Conservation (phyloP, 2,329 filamentous ascomycete species). For the Zasmidium citrigriseum region DNA sequence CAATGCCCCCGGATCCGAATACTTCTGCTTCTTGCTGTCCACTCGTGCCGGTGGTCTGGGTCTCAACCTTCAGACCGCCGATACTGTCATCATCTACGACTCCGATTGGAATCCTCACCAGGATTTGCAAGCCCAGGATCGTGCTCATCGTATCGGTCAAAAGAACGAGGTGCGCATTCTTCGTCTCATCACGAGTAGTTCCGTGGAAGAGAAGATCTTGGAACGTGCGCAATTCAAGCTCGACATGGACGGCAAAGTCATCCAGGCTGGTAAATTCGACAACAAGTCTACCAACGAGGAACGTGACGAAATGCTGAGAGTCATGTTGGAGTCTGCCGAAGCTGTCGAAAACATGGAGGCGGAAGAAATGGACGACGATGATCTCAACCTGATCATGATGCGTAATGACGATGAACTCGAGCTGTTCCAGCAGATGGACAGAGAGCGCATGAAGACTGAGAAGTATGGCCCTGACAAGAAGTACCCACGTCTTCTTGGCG, state of each 20-base stretch:
- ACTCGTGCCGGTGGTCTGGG: conserved; percentile 97
- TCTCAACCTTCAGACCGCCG: conserved; percentile 94
- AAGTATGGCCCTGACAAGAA: conserved; percentile 72
- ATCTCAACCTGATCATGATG: conserved; percentile 91
- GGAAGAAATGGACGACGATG: conserved; percentile 98
- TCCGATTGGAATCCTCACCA: conserved; percentile 99
- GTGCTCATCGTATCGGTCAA: conserved; percentile 98
- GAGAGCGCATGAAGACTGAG: conserved; percentile 66
- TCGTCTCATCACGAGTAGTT: conserved; percentile 92
- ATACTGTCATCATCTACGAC: conserved; percentile 99
- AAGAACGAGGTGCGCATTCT: conserved; percentile 99
- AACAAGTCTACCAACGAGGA: conserved; percentile 99
- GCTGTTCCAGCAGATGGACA: conserved; percentile 81
- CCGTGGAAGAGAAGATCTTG: conserved; percentile 97
- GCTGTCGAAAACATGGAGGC: conserved; percentile 73
- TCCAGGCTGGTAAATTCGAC: conserved; percentile 98
- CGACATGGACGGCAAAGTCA: conserved; percentile 99
- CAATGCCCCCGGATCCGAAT: conserved; percentile 85
- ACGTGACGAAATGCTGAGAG: conserved; percentile 93
- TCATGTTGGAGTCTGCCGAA: conserved; percentile 80
- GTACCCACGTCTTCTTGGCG: conserved; percentile 78
- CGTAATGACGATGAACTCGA: conserved; percentile 77
- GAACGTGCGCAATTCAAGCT: conserved; percentile 97
- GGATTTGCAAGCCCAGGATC: conserved; percentile 98
- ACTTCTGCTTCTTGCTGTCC: conserved; percentile 98